A percentile compares a stretch with the other conserved stretches of the same genome.
Conservation (phyloP, 208 protist species). For the Acanthamoeba royreba region DNA sequence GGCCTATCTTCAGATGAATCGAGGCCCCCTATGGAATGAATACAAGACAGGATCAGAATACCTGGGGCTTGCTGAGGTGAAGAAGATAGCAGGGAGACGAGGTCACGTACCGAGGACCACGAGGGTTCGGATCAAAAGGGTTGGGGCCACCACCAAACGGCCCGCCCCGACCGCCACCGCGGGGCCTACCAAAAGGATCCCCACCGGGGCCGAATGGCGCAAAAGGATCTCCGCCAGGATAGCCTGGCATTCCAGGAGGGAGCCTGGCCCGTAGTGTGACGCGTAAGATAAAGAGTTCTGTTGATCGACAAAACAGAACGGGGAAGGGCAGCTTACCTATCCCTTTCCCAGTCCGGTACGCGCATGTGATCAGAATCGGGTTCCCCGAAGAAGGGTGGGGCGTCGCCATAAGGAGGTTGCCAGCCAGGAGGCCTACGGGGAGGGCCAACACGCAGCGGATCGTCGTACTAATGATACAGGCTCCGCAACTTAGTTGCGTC, state of each 20-base stretch:
- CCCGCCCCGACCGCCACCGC: neutral
- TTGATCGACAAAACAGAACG: neutral
- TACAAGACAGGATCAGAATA: too few relatives aligned
- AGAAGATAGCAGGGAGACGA: neutral
- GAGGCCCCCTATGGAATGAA: too few relatives aligned
- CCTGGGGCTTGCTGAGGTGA: too few relatives aligned
- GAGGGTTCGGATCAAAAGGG: neutral
- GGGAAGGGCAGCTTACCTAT: neutral
- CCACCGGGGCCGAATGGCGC: neutral
- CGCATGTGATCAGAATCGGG: conserved; percentile 6
- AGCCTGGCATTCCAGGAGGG: neutral
- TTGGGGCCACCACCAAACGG: neutral
- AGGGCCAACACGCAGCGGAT: neutral
- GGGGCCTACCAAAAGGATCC: neutral
- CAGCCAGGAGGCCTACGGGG: neutral
- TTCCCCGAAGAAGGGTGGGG: neutral
- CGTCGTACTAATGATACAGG: too few relatives aligned
- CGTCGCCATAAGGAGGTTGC: too few relatives aligned
- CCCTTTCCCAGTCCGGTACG: neutral
- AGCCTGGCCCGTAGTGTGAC: neutral
- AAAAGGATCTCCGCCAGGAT: neutral
- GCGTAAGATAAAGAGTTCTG: neutral
- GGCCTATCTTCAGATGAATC: too few relatives aligned
- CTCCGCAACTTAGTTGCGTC: too few relatives aligned
- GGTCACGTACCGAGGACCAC: neutral